Evolutionary conservation across 2,329 filamentous ascomycete species (phyloP), one percentile per base, ranked within the genome.

Genomic region (Sporothrix globosa): DNA sequence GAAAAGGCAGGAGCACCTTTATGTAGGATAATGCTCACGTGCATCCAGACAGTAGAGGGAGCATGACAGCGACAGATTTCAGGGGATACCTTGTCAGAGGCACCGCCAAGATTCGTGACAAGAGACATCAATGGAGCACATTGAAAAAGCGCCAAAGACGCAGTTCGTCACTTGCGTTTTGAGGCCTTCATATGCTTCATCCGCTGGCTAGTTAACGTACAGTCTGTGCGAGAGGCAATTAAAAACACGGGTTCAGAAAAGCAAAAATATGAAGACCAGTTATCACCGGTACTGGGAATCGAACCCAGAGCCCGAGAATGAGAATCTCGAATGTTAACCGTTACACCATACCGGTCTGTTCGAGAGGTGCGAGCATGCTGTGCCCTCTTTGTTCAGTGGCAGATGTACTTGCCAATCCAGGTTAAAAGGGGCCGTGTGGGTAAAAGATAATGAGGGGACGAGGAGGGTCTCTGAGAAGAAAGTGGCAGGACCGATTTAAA

Each of bases 271-370:
- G 53, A 5, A 54, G 17, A 34, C 41, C 65, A 46, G 30, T 2
- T 7, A 46, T 14, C 74, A 74, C 74, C 74, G 73, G 70, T 75
- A 75, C 74, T 73, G 74, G 74, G 74, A 75, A 69, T 75, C 74
- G 74, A 75, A 75, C 74, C 74, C 74, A 73, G 74, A 68, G 74
- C 74, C 65, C 72, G 65, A 73, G 73, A 75, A 69, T 74, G 74
- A 75, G 74, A 75, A 73, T 75, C 74, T 73, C 72, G 73, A 71
- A 75, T 75, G 74, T 75, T 75, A 68, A 30, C 74, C 74, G 72
- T 72, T 75, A 74, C 73, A 75, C 73, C 73, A 74, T 74, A 74
- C 72, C 73, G 73, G 73, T 74, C 24, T 46, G 39, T 21, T 46
- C 9, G 2, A 41, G 6, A 27, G n/a, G 21, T 4, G n/a, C 56